A percentile compares a stretch with the other conserved stretches of the same genome.
phyloP scores from a whole-genome alignment of 208 protist species.

The Wallacemonas sp. region DNA sequence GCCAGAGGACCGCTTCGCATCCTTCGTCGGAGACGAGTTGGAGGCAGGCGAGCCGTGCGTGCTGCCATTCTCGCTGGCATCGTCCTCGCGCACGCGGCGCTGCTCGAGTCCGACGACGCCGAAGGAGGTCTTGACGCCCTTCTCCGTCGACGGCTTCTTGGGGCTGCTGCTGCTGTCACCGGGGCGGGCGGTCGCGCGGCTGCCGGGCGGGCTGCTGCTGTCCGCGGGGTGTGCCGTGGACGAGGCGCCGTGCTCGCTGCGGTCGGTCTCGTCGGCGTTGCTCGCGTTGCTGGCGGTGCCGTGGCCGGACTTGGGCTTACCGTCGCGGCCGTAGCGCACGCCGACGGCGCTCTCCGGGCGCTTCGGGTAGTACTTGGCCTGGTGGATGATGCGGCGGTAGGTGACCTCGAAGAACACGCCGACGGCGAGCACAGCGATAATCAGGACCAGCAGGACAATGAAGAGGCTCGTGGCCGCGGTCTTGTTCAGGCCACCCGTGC shows the following conservation, averaged over 20 bases:
- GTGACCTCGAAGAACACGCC: constrained; percentile 70
- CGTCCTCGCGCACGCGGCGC: constrained; percentile 39
- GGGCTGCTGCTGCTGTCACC: neutral
- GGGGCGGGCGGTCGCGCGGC: neutral
- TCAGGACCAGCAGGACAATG: constrained; percentile 58
- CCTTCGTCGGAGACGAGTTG: constrained; percentile 5
- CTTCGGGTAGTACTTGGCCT: constrained; percentile 70
- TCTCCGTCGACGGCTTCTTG: constrained; percentile 4
- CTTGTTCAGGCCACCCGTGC: constrained; percentile 31
- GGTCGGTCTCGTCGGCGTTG: constrained; percentile 14
- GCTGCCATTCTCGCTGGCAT: constrained; percentile 20
- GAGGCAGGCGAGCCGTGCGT: neutral
- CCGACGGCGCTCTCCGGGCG: constrained; percentile 50
- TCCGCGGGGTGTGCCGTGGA: neutral
- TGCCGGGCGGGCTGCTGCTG: neutral
- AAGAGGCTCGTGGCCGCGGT: constrained; percentile 58
- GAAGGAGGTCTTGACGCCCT: constrained; percentile 57
- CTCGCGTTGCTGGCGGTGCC: constrained; percentile 1
- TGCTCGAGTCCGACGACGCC: constrained; percentile 61
- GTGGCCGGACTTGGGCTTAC: constrained; percentile 32
- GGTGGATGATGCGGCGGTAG: constrained; percentile 69
- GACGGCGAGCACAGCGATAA: constrained; percentile 50
- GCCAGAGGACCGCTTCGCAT: constrained; percentile 9
- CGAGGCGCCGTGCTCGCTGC: neutral
- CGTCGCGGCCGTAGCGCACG: constrained; percentile 59